These are phyloP conservation scores for Ajuga chamaepitys DNA, from an alignment of 257 asterid species.

Conservation along the genomic window DNA sequence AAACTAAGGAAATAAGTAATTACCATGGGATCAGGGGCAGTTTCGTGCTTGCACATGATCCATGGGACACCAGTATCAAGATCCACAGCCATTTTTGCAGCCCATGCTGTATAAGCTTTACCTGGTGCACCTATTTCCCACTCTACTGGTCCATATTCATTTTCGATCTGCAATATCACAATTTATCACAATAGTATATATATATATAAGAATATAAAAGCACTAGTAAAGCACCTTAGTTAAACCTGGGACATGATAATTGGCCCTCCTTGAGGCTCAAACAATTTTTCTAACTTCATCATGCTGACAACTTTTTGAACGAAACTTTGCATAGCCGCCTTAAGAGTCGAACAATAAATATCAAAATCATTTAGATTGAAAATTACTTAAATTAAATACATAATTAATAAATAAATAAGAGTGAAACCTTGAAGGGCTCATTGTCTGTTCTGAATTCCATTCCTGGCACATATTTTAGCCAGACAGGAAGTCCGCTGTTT, in stretches of 20 bases:
- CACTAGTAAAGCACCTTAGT: neutral
- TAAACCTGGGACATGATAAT: slow-evolving; percentile 81
- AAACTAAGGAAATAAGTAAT: slow-evolving; percentile 2
- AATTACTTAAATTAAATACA: neutral
- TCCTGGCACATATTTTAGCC: slow-evolving; percentile 89
- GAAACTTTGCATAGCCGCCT: slow-evolving; percentile 78
- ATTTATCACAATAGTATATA: no score
- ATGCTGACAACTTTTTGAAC: slow-evolving; percentile 50
- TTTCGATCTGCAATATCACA: slow-evolving; percentile 62
- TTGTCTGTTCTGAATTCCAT: slow-evolving; percentile 83
- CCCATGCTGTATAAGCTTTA: slow-evolving; percentile 82
- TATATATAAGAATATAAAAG: no score
- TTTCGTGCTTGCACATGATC: slow-evolving; percentile 96
- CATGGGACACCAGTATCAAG: slow-evolving; percentile 90
- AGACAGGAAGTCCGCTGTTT: slow-evolving; percentile 93
- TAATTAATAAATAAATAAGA: neutral
- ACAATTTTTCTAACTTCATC: slow-evolving; percentile 69
- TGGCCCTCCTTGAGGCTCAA: slow-evolving; percentile 94
- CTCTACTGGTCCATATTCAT: slow-evolving; percentile 90
- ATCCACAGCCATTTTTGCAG: slow-evolving; percentile 83
- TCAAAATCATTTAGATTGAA: neutral
- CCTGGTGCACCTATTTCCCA: slow-evolving; percentile 93
- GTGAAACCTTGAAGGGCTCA: slow-evolving; percentile 68
- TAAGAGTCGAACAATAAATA: slow-evolving; percentile 18
- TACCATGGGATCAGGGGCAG: slow-evolving; percentile 93